Base-by-base conservation (phyloP, 2,329 filamentous ascomycete species). In the Seiridium unicorne region DNA sequence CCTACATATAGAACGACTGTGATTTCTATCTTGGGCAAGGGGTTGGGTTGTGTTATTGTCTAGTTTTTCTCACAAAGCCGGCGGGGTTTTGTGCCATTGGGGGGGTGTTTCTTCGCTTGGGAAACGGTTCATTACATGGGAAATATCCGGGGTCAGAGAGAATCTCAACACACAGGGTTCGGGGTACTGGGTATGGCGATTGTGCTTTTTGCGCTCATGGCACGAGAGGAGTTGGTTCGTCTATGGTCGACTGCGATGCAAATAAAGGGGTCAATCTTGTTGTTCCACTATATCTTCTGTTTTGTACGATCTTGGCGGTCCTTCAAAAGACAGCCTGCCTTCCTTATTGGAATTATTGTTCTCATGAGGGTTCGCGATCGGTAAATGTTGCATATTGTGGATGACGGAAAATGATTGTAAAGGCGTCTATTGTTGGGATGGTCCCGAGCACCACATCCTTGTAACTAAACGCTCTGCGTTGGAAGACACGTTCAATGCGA, bases 1-100 rank as follows among this genome's bases (percentile, higher is more conserved):
- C 73, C 71, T 73, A 77, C 75, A 80, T 81, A 82, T 84, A 83
- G 81, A 81, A 72, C 73, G 73, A 58, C 32, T 77, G 73, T 76
- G 71, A 74, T 71, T 73, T 72, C 72, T 72, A 69, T 69, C 68
- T 70, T 65, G 70, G 66, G 54, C 44, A 57, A 48, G 54, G 55
- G 71, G 68, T 70, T 67, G 69, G 70, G 70, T 66, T 66, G 64
- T 63, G 68, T 70, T 73, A 58, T 68, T 72, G 72, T 78, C 75
- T 75, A 73, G 70, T 72, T 31, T 26, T 49, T 66, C 70, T 73
- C 61, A 61, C 66, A 66, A 66, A 70, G 70, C 70, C 69, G 66
- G 69, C 68, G 68, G 70, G 65, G 61, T 60, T 59, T 62, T 64
- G 59, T 64, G 64, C 61, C 65, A 66, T 64, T 62, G 51, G 47